Evolutionary conservation across 495 filamentous ascomycete genomes (phyloP), one percentile per base, ranked within the genome.

Genomic region (Neurospora sp.): DNA sequence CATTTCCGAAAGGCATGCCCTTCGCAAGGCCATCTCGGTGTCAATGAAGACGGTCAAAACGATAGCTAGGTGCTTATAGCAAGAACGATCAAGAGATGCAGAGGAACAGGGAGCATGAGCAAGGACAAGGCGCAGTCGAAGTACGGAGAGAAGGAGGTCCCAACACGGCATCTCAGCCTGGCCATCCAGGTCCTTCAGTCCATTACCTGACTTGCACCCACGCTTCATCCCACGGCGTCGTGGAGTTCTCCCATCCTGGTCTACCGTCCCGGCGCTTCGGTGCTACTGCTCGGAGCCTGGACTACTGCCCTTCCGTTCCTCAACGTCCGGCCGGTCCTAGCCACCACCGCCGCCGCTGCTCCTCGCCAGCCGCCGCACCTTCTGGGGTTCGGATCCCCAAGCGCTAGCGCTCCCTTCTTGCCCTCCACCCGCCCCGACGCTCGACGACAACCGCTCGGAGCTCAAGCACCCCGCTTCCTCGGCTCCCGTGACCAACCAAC

Each of bases 281-380:
- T 46, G 3, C 18, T 4, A 46, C 42, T 0, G 42, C 1, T 46
- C n/a, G 42, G 42, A 3, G 8, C 18, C 42, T 46, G 0, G 42
- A 46, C 42, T 20, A 0, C 42, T 1, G 18, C 8, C 42, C 2
- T 5, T 46, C n/a, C 8, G 4, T 46, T 10, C 3, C 3, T n/a
- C 18, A 5, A n/a, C 42, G 8, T 0, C 7, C 42, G 7, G n/a
- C 42, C 8, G 18, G 4, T 5, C 8, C 42, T 0, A 20, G 0
- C 42, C 3, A 20, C 3, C 3, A 20, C 42, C 42, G 9, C 2
- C 8, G 18, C 42, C 42, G 42, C 18, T n/a, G 2, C 18, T 10
- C 0, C 2, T 4, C 0, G 18, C 42, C 18, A n/a, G 0, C 0
- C 42, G 0, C 42, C n/a, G 42, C 7, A 20, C 0, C 1, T 3